Evolutionary conservation across 495 filamentous ascomycete species (phyloP), one percentile per base, ranked within the genome.

Genomic region (Hapsidospora chrysogenum): DNA sequence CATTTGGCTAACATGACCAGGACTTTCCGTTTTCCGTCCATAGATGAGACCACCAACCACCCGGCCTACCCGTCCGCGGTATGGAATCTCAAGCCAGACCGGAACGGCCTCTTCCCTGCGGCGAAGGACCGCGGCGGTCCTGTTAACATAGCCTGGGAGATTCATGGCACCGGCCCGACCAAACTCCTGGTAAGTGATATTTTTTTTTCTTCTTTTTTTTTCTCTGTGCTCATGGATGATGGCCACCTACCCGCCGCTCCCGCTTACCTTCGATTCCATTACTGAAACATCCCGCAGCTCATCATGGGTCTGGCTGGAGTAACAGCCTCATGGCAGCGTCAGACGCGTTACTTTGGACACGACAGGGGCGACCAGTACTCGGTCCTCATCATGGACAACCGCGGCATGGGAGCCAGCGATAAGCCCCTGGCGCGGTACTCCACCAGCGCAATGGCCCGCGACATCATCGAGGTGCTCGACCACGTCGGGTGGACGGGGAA

Each of bases 311-410:
- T 78, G n/a, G 77, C 64, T 25, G 61, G 60, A 8, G 56, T 72
- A 29, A 75, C 68, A 41, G 58, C 67, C 19, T 54, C 64, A 39
- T 85, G 77, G 78, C 79, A 85, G 56, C 72, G 80, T 16, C 80
- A 85, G 44, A 81, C 72, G 8, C 65, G 78, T 37, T 56, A 81
- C 51, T 82, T 85, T 43, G 79, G 76, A 27, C 81, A 89, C 57
- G 53, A 71, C n/a, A 58, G 70, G 33, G 66, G 60, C 27, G 56
- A 65, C 37, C 58, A 69, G 36, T 87, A 84, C 57, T 72, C 76
- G 1, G 70, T 65, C 39, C 63, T 92, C 15, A 54, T 87, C 35
- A 66, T 81, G 46, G 84, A 92, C 57, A 89, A 82, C 49, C 67
- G 78, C 40, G 83, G 83, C 32, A 76, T 87, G 45, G 82, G 83